Base-by-base conservation (phyloP, 2,329 filamentous ascomycete species). In the Chalaropsis thielavioides region DNA sequence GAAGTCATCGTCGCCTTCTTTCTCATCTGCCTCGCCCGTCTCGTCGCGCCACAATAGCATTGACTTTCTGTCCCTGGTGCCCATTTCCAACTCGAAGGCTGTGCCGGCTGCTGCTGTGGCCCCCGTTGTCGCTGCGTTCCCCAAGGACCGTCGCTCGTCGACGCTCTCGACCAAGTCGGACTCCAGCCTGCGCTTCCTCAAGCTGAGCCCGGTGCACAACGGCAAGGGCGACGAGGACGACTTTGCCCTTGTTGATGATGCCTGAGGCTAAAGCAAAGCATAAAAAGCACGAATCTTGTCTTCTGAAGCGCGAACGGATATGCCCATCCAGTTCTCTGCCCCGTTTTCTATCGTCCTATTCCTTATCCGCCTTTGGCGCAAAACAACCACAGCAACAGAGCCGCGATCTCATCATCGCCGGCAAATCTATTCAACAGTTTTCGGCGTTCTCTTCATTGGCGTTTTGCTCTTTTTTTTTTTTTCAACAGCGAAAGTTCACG, bases 121-220 rank as follows among this genome's bases (percentile, higher is more conserved):
- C 17, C 3, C 69, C 62, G 67, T 68, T 58, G 70, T 73, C 67
- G 70, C 72, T 61, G 68, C 68, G 19, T 66, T 70, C 56, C 64
- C 73, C 63, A 64, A 68, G 24, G 68, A 68, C 41, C 78, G 81
- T 72, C 81, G 83, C 72, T 80, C 78, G 68, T 82, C 80, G 66
- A 58, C 24, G 13, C 27, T 19, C 54, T 82, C 79, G 72, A 72
- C 79, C 68, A 81, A 78, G 76, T 81, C 78, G 72, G 73, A 74
- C 68, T 73, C 71, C 70, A 77, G 73, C 70, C 68, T 65, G 69
- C 71, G 69, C 27, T 81, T 86, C 73, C 79, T 87, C 69, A 85
- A 84, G 77, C 81, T 87, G 66, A 81, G 81, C 27, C 83, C 83
- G 41, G 83, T 86, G 67, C 82, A 85, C 78, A 84, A 78, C 74